Base-by-base conservation (phyloP, 1,284 basidiomycete species). In the Malassezia obtusa region DNA sequence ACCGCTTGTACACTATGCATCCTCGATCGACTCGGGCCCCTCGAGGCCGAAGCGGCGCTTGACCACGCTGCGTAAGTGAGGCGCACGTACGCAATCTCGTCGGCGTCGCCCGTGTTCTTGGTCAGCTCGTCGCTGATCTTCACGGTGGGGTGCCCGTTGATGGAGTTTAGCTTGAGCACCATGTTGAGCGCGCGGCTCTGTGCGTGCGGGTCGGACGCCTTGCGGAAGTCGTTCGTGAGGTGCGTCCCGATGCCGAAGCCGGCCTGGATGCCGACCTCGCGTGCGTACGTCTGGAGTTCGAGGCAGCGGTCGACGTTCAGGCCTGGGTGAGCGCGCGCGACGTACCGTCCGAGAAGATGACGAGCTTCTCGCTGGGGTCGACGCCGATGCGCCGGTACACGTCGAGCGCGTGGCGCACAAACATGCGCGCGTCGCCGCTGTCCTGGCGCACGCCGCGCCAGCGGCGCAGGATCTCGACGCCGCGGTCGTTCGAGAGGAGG, bases 111-210 rank as follows among this genome's bases (percentile, higher is more conserved):
- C 2, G 69, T 69, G 40, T 72, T 73, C 57, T 73, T 73, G 11
- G 66, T 71, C 25, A 73, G 52, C 38, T 73, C 71, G 49, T 73
- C 71, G 39, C 58, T 61, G 48, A 73, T 73, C 49, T 73, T 73
- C n/a, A 73, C 69, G 15, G 64, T 61, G 8, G 54, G 63, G 24
- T 46, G 37, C 10, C 59, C 65, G 12, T 71, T 58, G 32, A 73
- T 60, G 31, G 46, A 57, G 44, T 59, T 52, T 8, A 73, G 54
- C 52, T 73, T 73, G 60, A 73, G 66, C 40, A 73, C 71, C 21
- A 73, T 71, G 49, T 73, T 73, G 30, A 73, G 54, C 22, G 71
- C 53, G 14, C 59, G 62, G 31, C 65, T 67, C 32, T 49, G 58
- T 1, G 49, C 30, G 9, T 11, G 21, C 2, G 36, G 26, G n/a